A percentile compares a stretch with the other conserved stretches of the same genome.
Conservation (phyloP, 768 basidiomycete genomes). For the Trametes maxima region DNA sequence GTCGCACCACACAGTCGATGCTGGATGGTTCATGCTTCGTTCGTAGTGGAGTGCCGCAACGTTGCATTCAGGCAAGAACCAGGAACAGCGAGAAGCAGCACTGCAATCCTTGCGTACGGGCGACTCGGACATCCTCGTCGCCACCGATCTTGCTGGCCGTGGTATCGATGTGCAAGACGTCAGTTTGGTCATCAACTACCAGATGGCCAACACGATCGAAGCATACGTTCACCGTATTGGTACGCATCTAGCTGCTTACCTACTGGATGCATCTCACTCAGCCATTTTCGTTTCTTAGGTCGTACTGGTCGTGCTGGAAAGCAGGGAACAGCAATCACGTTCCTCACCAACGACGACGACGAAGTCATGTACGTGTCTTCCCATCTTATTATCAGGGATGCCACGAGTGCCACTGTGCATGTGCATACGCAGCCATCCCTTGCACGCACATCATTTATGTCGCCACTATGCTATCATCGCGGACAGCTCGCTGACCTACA, state of each 20-base stretch:
- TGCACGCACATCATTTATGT: neutral
- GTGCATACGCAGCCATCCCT: constrained; percentile 2
- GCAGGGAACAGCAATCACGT: constrained; percentile 90
- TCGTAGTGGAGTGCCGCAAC: constrained; percentile 86
- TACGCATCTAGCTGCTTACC: constrained; percentile 38
- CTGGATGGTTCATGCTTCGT: neutral
- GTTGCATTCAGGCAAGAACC: constrained; percentile 95
- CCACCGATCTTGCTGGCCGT: constrained; percentile 96
- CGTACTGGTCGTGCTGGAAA: constrained; percentile 99
- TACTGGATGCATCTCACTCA: neutral
- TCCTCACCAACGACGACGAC: constrained; percentile 94
- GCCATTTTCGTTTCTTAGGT: constrained; percentile 45
- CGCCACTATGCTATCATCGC: neutral
- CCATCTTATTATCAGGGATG: neutral
- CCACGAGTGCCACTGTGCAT: neutral
- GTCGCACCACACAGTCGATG: neutral
- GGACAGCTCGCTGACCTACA: constrained; percentile 12
- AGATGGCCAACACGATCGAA: constrained; percentile 96
- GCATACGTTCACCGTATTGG: constrained; percentile 98
- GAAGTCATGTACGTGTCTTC: constrained; percentile 83
- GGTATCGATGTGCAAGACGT: constrained; percentile 99
- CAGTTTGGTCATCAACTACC: constrained; percentile 93
- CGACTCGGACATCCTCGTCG: constrained; percentile 87
- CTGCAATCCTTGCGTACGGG: constrained; percentile 85
- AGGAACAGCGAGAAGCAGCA: constrained; percentile 95